phyloP scores from a whole-genome alignment of 2,329 filamentous ascomycete genomes.

The Fonsecaea multimorphosa region DNA sequence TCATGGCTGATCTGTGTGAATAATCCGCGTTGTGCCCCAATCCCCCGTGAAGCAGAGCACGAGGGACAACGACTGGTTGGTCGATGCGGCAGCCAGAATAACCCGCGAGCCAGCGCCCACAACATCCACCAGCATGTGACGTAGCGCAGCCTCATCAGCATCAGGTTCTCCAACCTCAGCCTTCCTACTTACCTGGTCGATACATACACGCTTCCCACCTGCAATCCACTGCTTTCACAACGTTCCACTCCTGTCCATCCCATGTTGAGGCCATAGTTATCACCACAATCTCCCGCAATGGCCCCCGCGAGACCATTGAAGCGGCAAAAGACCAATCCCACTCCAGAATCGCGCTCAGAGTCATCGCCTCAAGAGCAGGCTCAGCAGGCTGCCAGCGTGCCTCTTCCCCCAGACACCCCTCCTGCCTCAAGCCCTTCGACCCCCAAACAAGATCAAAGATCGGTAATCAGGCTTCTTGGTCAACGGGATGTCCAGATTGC shows the following conservation, averaged over 20 bases:
- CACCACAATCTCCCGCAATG: slow-evolving; percentile 25
- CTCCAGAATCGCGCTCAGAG: slow-evolving; percentile 18
- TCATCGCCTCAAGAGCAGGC: slow-evolving; percentile 24
- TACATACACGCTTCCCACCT: not conserved
- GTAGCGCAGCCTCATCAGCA: slow-evolving; percentile 16
- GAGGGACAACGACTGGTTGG: slow-evolving; percentile 6
- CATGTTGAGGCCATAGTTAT: not conserved
- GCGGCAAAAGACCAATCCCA: slow-evolving; percentile 38
- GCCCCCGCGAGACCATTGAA: slow-evolving; percentile 37
- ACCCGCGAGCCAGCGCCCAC: too few relatives aligned
- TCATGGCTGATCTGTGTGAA: not conserved
- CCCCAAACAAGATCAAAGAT: slow-evolving; percentile 19
- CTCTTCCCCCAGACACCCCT: slow-evolving; percentile 32
- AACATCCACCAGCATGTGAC: slow-evolving; percentile 14
- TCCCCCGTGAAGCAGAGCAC: not conserved
- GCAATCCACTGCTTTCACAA: too few relatives aligned
- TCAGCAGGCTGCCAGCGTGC: slow-evolving; percentile 27
- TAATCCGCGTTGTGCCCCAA: not conserved
- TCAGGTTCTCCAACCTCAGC: not conserved
- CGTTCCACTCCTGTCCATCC: not conserved
- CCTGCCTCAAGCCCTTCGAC: not conserved
- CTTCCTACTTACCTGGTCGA: too few relatives aligned
- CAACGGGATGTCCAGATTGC: not conserved
- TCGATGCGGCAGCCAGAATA: not conserved
- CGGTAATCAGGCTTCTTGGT: slow-evolving; percentile 24